Evolutionary conservation across 2,329 filamentous ascomycete genomes (phyloP), one percentile per base, ranked within the genome.

Genomic region (Colletotrichum sp.): DNA sequence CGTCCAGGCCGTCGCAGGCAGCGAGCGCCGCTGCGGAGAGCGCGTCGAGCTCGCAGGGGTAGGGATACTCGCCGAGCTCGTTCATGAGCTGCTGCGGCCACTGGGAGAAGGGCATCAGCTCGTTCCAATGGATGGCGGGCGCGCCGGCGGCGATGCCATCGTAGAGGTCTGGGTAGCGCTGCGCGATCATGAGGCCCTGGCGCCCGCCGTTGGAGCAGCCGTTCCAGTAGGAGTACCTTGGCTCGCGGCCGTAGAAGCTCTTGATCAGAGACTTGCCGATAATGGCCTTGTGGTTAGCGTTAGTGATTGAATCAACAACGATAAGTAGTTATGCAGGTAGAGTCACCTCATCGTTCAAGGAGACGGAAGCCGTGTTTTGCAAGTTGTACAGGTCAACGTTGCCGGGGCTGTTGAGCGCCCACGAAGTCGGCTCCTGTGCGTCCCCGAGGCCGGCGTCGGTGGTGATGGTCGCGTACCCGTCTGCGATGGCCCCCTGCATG

Each of bases 171-270:
- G 88, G 88, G 76, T 85, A 89, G 30, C 83, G 78, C 76, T 90
- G 85, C 2, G 87, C 84, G 28, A 86, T 84, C 71, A 87, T 87
- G 13, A 89, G 80, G 10, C 88, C 88, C 80, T 90, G 88, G 4
- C 88, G 81, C 5, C 89, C 88, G 28, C 89, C 89, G 1, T 87
- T 89, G 2, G 87, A 89, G 78, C 89, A 90, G 32, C 88, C 88
- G n/a, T 84, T 81, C 78, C 86, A 89, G 79, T 89, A 90, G 16
- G 83, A 86, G 79, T 86, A 87, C 5, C 82, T 18, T 5, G 64
- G 68, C 0, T 48, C 9, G 2, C 67, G 76, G 1, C 84, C 82
- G 78, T 92, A 92, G 80, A 88, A 91, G 12, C 82, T 80, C 32
- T 86, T 78, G 6, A 86, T 85, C 26, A 92, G 78, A 8, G 84